phyloP scores from a whole-genome alignment of 345 rosid genomes.

The Linum usitatissimum region DNA sequence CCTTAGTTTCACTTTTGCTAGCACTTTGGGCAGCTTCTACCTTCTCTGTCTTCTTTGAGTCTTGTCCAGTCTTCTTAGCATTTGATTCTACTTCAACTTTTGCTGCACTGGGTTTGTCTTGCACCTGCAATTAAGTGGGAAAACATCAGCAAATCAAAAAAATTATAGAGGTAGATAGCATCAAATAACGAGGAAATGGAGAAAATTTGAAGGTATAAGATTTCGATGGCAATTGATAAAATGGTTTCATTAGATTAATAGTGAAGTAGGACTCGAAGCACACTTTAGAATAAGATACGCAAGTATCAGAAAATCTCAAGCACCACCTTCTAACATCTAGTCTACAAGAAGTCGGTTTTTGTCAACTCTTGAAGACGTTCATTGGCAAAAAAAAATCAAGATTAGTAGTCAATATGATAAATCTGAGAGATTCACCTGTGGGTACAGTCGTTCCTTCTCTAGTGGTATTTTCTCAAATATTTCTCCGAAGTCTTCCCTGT shows the following conservation, averaged over 20 bases:
- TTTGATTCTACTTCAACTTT: constrained; percentile 40
- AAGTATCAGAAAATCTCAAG: not conserved
- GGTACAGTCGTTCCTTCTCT: constrained; percentile 48
- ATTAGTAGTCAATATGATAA: not conserved
- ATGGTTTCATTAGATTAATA: not conserved
- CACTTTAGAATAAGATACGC: not conserved
- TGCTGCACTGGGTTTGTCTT: constrained; percentile 24
- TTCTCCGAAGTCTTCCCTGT: constrained; percentile 36
- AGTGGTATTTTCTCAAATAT: constrained; percentile 38
- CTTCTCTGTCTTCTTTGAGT: constrained; percentile 34
- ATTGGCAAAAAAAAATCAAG: not conserved
- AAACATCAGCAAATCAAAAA: constrained; percentile 6
- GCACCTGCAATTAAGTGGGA: constrained; percentile 18
- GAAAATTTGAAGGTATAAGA: not conserved
- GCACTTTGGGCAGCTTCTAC: constrained; percentile 24
- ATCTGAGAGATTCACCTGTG: constrained; percentile 30
- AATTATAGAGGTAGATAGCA: not conserved
- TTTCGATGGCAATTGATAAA: too few species aligned
- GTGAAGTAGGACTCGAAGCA: not conserved
- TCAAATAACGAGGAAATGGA: not conserved
- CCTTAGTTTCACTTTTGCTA: constrained; percentile 42
- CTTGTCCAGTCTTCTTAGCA: constrained; percentile 31
- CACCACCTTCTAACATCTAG: too few species aligned
- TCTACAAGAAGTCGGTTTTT: not conserved
- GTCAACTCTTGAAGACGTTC: not conserved